Base-by-base conservation (phyloP, 2,329 filamentous ascomycete species). In the Penicillium sp. region DNA sequence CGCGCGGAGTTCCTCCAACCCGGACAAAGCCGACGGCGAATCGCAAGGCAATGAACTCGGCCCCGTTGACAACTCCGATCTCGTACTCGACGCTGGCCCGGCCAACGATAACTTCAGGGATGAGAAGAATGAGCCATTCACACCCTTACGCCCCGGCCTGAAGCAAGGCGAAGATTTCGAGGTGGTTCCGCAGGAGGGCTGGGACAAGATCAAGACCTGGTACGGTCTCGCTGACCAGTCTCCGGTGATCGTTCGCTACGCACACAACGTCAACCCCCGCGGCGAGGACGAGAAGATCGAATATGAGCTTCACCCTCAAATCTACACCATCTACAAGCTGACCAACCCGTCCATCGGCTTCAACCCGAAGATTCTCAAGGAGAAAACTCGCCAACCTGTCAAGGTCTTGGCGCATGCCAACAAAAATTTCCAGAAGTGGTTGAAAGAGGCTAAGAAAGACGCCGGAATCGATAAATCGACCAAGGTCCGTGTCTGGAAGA, bases 31-130 rank as follows among this genome's bases (percentile, higher is more conserved):
- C 32, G 76, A 80, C 54, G 88, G 89, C 56, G 75, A 79, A n/a
- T 80, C 81, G 8, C 68, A 78, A 9, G 81, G 86, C 51, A 84
- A 82, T 6, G 81, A 84, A 4, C 81, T 94, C 49, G 91, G 91
- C 1, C 89, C 90, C 0, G 83, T 97, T 26, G 91, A 97, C 76
- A 97, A 97, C 67, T 85, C 88, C 0, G 88, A 92, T 66, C 86
- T 97, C 54, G 84, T 92, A 45, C 77, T 86, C 52, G 80, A 86
- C 56, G 78, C 69, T 23, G 76, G 78, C 52, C 74, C 73, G 3
- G 66, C 68, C 10, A 67, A 62, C 24, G 59, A 59, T 15, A 55
- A 55, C 21, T 72, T 78, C 60, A 71, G 73, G 52, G 77, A 80
- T 52, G 75, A 78, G 60, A 65, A 64, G n/a, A 76, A 71, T 8